Evolutionary conservation across 2,329 filamentous ascomycete species (phyloP), one percentile per base, ranked within the genome.

Genomic region (Diplodia corticola): DNA sequence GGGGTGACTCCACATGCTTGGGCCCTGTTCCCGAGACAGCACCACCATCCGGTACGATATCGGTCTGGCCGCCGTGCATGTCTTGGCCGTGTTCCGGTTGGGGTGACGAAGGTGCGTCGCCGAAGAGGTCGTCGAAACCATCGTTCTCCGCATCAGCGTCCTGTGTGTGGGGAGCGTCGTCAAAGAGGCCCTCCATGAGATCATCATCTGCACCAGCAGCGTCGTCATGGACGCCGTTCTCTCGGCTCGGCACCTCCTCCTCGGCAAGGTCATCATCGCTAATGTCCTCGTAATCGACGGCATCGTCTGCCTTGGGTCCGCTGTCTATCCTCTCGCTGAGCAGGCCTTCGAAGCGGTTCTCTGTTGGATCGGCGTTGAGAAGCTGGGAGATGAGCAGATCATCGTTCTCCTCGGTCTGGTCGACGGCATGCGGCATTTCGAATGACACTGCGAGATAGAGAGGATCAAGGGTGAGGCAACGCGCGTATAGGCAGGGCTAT

Each of bases 221-320:
- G 40, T 69, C 66, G 33, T 67, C 70, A 35, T 70, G 71, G 51
- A 68, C 69, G 12, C 70, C 71, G 46, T 69, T 72, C 33, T 64
- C 66, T 24, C 24, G 67, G 69, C n/a, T 70, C 50, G 49, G 59
- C 35, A 68, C 70, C 67, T 88, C 85, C 68, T 91, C 92, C 6
- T 95, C 92, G 12, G 92, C 90, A 7, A 97, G 84, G 69, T 97
- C 93, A 74, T 96, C 93, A 75, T 98, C 94, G 70, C 90, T 90
- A 69, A 98, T 93, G 74, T 97, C 92, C 75, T 91, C 92, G 72
- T 85, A 99, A 75, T 99, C 95, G 69, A 95, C 81, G 48, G 95
- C 95, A 79, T 98, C 91, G 68, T 93, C 93, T 64, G 93, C 94
- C 78, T 99, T 99, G 76, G 92, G 90, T 22, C 84, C 85, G 63